Conservation (phyloP, 345 rosid species). For the Carallia pectinifolia region DNA sequence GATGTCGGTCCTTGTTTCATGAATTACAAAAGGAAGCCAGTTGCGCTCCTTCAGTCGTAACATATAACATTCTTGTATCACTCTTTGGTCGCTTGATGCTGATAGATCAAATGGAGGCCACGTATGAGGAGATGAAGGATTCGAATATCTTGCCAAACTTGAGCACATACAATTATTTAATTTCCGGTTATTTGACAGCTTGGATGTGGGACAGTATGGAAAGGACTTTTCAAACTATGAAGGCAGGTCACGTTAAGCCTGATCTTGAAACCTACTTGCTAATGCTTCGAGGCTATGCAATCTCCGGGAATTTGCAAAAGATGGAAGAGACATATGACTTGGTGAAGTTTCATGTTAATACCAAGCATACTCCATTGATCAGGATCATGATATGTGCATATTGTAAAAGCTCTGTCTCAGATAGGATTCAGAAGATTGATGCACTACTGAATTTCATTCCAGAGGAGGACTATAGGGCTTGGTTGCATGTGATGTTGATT, state of each 20-base stretch:
- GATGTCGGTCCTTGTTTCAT: constrained; percentile 51
- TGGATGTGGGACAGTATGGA: constrained; percentile 92
- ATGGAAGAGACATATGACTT: constrained; percentile 68
- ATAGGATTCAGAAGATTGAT: constrained; percentile 58
- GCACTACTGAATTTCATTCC: constrained; percentile 52
- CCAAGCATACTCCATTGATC: constrained; percentile 38
- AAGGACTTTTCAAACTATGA: constrained; percentile 50
- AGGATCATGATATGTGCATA: constrained; percentile 88
- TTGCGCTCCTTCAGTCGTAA: constrained; percentile 56
- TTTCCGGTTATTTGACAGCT: constrained; percentile 72
- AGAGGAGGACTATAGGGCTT: constrained; percentile 56
- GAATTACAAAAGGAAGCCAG: constrained; percentile 50
- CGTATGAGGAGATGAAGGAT: constrained; percentile 42
- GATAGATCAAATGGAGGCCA: constrained; percentile 69
- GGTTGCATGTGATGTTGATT: constrained; percentile 84
- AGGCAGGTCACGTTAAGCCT: constrained; percentile 47
- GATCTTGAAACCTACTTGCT: constrained; percentile 52
- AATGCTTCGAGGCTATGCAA: constrained; percentile 86
- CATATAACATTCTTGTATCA: constrained; percentile 76
- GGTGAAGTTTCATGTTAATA: constrained; percentile 47
- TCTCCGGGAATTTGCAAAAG: constrained; percentile 55
- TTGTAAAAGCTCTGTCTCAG: constrained; percentile 48
- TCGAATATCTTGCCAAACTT: constrained; percentile 44
- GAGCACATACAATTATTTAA: constrained; percentile 57
- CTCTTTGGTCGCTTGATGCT: constrained; percentile 64